A percentile compares a stretch with the other conserved stretches of the same genome.
These are phyloP conservation scores for Nakazawaea wickerhamii DNA, from an alignment of 805 yeast species.

Conservation along the genomic window DNA sequence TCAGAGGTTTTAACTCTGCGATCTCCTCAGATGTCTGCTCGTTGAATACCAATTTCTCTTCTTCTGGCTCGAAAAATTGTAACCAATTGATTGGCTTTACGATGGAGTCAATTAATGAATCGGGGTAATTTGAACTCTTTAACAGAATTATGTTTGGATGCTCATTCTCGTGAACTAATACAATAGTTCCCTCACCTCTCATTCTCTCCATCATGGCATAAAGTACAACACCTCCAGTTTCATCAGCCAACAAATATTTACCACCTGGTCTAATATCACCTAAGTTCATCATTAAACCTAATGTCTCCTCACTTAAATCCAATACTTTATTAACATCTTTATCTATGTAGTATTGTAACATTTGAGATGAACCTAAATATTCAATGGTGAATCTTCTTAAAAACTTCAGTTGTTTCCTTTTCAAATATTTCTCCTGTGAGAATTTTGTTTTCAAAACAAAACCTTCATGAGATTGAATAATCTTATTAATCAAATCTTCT, in stretches of 20 bases:
- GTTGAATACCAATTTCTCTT: conserved; percentile 26
- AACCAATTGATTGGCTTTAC: conserved; percentile 69
- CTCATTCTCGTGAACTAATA: conserved; percentile 86
- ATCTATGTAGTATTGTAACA: conserved; percentile 69
- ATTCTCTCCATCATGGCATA: conserved; percentile 87
- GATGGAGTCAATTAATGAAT: conserved; percentile 44
- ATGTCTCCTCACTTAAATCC: conserved; percentile 80
- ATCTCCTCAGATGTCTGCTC: conserved; percentile 47
- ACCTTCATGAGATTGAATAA: conserved; percentile 78
- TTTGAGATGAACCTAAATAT: conserved; percentile 61
- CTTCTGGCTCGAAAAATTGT: conserved; percentile 78
- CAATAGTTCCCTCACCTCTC: conserved; percentile 67
- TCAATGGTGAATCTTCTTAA: conserved; percentile 81
- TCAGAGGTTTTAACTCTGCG: conserved; percentile 49
- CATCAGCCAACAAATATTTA: conserved; percentile 80
- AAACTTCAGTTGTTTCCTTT: conserved; percentile 89
- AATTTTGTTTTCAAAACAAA: conserved; percentile 84
- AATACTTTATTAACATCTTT: conserved; percentile 68
- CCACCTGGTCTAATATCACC: conserved; percentile 91
- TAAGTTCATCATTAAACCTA: conserved; percentile 70
- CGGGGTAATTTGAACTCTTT: conserved; percentile 59
- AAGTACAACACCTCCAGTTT: conserved; percentile 87
- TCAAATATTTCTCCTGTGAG: conserved; percentile 88
- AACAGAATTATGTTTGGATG: conserved; percentile 78
- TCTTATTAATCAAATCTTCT: conserved; percentile 71